Base-by-base conservation (phyloP, 257 asterid genomes). In the Thymus mandschuricus region DNA sequence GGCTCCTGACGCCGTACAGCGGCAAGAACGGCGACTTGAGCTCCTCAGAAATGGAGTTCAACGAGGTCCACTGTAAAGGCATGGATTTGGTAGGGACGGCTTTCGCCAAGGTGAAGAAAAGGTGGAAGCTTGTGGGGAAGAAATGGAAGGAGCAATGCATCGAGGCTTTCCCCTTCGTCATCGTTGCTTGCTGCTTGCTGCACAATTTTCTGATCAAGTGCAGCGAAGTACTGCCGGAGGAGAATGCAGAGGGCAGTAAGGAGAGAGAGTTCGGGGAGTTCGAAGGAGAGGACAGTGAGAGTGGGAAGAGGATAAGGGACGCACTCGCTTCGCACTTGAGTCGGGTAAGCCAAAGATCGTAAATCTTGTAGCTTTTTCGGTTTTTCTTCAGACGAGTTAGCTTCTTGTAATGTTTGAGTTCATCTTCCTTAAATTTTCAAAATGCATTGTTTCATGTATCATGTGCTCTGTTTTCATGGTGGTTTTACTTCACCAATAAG, bases 121-220 rank as follows among this genome's bases (percentile, higher is more conserved):
- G 88, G 73, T 93, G 97, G 98, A 87, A 91, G 79, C 89, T 89
- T 79, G 78, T 91, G 66, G 90, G 85, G 57, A 80, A 69, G 81
- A 91, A 84, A 70, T 89, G 96, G 95, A 87, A 84, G 28, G 92
- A 75, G 43, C 87, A 83, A 28, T 81, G 90, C 69, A 46, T 89
- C 29, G 96, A 91, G 79, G 94, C 97, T 21, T 87, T 91, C 73
- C 97, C 98, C 7, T 91, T 80, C 69, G 86, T 93, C 6, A 80
- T 91, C 35, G 88, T 88, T 7, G 75, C 95, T 0, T 88, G 95
- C 71, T 90, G 97, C 86, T 82, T 92, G 71, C 89, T 92, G 89
- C 96, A 92, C 77, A 92, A 92, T 86, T 92, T 92, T 82, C 90
- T 90, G 69, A 87, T 92, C 77, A 92, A 90, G 83, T 90, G 97